Percentiles rank a stretch among this genome's conserved stretches.
Evolutionary conservation across 129 eudicot species (phyloP).

Genomic region (Artemisia argyi): DNA sequence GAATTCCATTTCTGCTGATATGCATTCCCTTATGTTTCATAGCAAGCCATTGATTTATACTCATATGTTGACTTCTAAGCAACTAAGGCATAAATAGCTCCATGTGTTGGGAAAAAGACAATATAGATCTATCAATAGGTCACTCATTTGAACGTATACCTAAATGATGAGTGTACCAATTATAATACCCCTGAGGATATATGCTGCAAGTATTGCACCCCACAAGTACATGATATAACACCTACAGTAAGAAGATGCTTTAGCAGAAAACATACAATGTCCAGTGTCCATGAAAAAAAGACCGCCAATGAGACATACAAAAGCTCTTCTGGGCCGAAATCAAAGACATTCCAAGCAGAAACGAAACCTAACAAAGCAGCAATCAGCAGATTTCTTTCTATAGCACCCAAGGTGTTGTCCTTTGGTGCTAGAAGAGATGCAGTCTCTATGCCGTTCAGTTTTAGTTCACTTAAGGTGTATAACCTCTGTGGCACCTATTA

Average conservation of each 20-base stretch:
- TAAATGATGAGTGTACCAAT: too few relatives aligned
- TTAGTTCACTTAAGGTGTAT: slow-evolving; percentile 75
- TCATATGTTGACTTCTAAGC: too few relatives aligned
- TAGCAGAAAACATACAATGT: slow-evolving; percentile 52
- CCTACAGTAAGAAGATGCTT: slow-evolving; percentile 16
- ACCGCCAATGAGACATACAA: slow-evolving; percentile 59
- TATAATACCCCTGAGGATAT: background rate
- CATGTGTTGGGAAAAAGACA: too few relatives aligned
- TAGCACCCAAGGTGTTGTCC: slow-evolving; percentile 76
- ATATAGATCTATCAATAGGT: too few relatives aligned
- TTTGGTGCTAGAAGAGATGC: slow-evolving; percentile 72
- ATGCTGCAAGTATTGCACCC: too few relatives aligned
- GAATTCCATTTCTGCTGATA: too few relatives aligned
- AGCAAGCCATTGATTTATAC: too few relatives aligned
- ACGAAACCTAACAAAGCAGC: slow-evolving; percentile 72
- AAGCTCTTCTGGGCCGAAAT: slow-evolving; percentile 58
- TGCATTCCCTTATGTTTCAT: too few relatives aligned
- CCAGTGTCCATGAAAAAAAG: slow-evolving; percentile 72
- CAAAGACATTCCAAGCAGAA: slow-evolving; percentile 76
- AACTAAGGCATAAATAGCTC: too few relatives aligned
- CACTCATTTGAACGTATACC: too few relatives aligned
- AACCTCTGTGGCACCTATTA: slow-evolving; percentile 89
- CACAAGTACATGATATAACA: background rate
- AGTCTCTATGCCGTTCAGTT: slow-evolving; percentile 78
- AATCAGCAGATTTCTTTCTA: slow-evolving; percentile 70